Conservation (phyloP, 2,329 filamentous ascomycete genomes). For the Colletotrichum truncatum region DNA sequence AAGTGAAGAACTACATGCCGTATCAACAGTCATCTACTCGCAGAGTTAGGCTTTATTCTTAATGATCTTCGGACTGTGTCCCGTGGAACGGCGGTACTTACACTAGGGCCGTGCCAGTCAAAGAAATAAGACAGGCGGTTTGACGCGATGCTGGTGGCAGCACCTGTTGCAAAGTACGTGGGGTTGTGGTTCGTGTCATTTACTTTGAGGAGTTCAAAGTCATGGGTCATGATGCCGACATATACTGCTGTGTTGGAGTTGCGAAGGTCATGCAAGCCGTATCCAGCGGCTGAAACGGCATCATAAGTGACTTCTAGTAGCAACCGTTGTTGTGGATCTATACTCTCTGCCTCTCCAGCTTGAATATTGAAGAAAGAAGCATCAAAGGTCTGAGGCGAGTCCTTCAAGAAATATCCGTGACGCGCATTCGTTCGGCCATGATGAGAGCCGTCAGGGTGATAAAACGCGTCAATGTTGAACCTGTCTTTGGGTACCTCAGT, state of each 20-base stretch:
- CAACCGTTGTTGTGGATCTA: slow-evolving; percentile 45
- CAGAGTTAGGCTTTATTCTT: slow-evolving; percentile 44
- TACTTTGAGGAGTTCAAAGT: slow-evolving; percentile 35
- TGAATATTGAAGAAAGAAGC: slow-evolving; percentile 39
- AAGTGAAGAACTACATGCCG: slow-evolving; percentile 53
- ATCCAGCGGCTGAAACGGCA: slow-evolving; percentile 34
- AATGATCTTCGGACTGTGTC: no score
- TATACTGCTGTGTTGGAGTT: slow-evolving; percentile 8
- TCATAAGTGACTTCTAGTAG: slow-evolving; percentile 47
- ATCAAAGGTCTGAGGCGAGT: slow-evolving; percentile 35
- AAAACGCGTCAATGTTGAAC: slow-evolving; percentile 8
- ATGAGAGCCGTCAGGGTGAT: not conserved
- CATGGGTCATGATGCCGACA: slow-evolving; percentile 34
- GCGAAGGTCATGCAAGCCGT: not conserved
- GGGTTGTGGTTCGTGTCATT: slow-evolving; percentile 35
- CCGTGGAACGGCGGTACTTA: slow-evolving; percentile 23
- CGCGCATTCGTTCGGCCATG: slow-evolving; percentile 33
- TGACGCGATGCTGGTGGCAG: slow-evolving; percentile 42
- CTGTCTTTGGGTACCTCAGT: slow-evolving; percentile 6
- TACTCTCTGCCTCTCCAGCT: slow-evolving; percentile 37
- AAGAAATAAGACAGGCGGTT: slow-evolving; percentile 52
- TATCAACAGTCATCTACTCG: slow-evolving; percentile 49
- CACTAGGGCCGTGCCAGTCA: slow-evolving; percentile 46
- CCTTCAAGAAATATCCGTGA: slow-evolving; percentile 33
- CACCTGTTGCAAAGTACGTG: slow-evolving; percentile 43